Evolutionary conservation across 768 basidiomycete species (phyloP).

Genomic region (Ramaria rubella): DNA sequence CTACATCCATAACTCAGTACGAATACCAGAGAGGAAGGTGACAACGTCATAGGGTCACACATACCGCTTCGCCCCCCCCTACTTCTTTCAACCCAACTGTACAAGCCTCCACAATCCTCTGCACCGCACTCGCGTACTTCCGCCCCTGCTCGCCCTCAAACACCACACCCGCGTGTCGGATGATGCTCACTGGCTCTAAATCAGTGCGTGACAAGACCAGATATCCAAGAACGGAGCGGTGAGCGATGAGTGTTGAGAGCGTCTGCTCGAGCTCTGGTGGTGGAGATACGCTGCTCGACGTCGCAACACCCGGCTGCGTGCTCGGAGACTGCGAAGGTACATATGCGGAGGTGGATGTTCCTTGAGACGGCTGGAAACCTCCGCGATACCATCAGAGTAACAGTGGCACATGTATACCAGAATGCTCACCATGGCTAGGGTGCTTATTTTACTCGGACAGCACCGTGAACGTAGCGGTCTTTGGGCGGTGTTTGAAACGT

Average conservation of each 20-base stretch:
- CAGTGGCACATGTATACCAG: neutral
- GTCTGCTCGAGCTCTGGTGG: slow-evolving; percentile 82
- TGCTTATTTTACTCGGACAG: neutral
- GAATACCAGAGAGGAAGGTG: neutral
- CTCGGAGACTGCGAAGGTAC: neutral
- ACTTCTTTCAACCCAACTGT: slow-evolving; percentile 75
- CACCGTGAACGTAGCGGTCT: no score
- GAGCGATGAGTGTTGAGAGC: slow-evolving; percentile 65
- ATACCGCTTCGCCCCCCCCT: slow-evolving; percentile 52
- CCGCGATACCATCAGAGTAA: neutral
- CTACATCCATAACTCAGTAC: slow-evolving; percentile 31
- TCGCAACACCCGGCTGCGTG: slow-evolving; percentile 1
- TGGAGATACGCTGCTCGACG: slow-evolving; percentile 25
- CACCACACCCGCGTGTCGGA: slow-evolving; percentile 76
- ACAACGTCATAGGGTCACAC: slow-evolving; percentile 21
- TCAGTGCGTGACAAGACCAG: slow-evolving; percentile 71
- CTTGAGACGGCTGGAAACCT: neutral
- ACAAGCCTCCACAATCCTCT: slow-evolving; percentile 71
- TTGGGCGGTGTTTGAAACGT: no score
- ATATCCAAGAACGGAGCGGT: slow-evolving; percentile 83
- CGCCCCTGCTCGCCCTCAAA: slow-evolving; percentile 81
- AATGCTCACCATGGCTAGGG: neutral
- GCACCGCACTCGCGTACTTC: slow-evolving; percentile 67
- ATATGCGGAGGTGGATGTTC: neutral
- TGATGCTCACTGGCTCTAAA: slow-evolving; percentile 55